Evolutionary conservation across 805 yeast genomes (phyloP).

Genomic region (Yamadazyma insecticola): DNA sequence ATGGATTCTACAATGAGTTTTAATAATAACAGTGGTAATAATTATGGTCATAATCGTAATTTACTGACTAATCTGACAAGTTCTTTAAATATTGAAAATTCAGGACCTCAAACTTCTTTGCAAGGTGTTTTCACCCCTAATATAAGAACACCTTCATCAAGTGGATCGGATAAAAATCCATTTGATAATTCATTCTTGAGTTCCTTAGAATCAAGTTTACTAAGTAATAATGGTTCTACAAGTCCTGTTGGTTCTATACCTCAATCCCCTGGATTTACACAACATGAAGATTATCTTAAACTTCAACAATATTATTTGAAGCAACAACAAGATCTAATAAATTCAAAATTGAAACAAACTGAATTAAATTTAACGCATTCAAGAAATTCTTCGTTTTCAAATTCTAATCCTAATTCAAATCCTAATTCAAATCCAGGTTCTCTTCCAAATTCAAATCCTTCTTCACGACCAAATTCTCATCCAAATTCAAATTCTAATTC

Average conservation of each 20-base stretch:
- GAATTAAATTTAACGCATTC: constrained; percentile 1
- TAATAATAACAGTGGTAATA: neutral
- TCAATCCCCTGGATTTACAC: constrained; percentile 11
- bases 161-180: constrained; percentile 30
- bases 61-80: neutral
- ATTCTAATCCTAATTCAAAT: constrained; percentile 5
- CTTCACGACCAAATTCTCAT: constrained; percentile 2
- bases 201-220: constrained; percentile 2
- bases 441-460: constrained; percentile 1
- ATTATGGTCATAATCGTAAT: neutral
- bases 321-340: constrained; percentile 32
- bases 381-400: neutral
- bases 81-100: neutral
- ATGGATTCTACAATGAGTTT: neutral
- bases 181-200: constrained; percentile 22
- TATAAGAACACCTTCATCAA: constrained; percentile 28
- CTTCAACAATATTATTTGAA: constrained; percentile 33
- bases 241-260: constrained; percentile 5
- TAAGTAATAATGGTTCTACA: neutral
- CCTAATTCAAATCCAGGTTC: constrained; percentile 5
- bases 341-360: constrained; percentile 7
- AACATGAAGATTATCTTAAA: constrained; percentile 32
- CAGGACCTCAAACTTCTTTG: constrained; percentile 13
- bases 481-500: constrained; percentile 8
- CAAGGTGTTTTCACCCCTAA: constrained; percentile 36